Base-by-base conservation (phyloP, 1,284 basidiomycete genomes). In the Malassezia obtusa region DNA sequence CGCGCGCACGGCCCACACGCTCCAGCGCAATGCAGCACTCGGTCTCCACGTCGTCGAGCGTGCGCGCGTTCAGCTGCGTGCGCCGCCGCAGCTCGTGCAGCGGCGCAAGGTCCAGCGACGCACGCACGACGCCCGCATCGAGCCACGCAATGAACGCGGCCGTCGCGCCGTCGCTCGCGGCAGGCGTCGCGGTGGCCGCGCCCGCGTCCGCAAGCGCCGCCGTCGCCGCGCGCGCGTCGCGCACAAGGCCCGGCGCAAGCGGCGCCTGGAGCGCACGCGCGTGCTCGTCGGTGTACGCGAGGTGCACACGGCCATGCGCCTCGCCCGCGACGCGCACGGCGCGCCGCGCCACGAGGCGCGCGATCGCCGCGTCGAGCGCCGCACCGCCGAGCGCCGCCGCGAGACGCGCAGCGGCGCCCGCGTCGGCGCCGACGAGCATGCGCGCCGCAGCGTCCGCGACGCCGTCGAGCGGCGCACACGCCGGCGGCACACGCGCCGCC, bases 331-430 rank as follows among this genome's bases (percentile, higher is more conserved):
- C 10, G 12, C 46, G 47, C 45, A 50, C 47, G 19, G 46, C 30
- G 30, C 45, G 41, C 26, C 22, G 35, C 35, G 32, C 59, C 10
- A 67, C 37, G 33, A 65, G 22, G 5, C 52, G 52, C 17, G 50
- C 52, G 32, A 63, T 54, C 0, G 63, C 61, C 26, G 39, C 37
- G 24, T 65, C 65, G 30, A 67, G 55, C 14, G 32, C 39, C 5
- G 15, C 49, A 10, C 49, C 54, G 31, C 61, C 64, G 7, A 64
- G 22, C 40, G 19, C 15, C 8, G 17, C 7, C 24, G 41, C 36
- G 52, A 56, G 58, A 21, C 58, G 64, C 15, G 54, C 57, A 19
- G 57, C 50, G 9, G 57, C 51, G 22, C 40, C 36, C 25, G 31
- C 47, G 19, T 55, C 53, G 14, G 60, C 62, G 3, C 36, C 44